Conservation (phyloP, 345 rosid genomes). For the Aethionema arabicum region DNA sequence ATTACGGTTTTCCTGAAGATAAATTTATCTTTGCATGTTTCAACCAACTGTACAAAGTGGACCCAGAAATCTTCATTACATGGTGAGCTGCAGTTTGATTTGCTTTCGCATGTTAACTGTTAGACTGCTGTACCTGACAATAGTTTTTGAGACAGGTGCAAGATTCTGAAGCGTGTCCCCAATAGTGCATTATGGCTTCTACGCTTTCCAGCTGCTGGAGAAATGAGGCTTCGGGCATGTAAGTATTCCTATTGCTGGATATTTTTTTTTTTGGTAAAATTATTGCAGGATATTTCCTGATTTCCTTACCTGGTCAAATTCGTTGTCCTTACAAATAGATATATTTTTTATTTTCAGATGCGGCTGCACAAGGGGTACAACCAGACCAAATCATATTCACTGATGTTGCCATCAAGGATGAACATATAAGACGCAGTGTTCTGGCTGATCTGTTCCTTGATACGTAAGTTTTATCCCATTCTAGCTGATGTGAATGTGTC, state of each 20-base stretch:
- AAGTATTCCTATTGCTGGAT: slow-evolving; percentile 29
- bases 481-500: background rate
- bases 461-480: slow-evolving; percentile 49
- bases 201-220: slow-evolving; percentile 98
- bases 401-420: slow-evolving; percentile 95
- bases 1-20: slow-evolving; percentile 93
- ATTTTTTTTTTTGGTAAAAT: slow-evolving; percentile 1
- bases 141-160: slow-evolving; percentile 58
- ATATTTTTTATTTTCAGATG: slow-evolving; percentile 53
- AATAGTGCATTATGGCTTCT: slow-evolving; percentile 98
- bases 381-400: slow-evolving; percentile 94
- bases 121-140: background rate
- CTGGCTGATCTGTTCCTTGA: slow-evolving; percentile 95
- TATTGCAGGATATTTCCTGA: too few species aligned
- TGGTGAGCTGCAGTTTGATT: slow-evolving; percentile 48
- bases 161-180: slow-evolving; percentile 92
- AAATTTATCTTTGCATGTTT: slow-evolving; percentile 98
- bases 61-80: slow-evolving; percentile 86
- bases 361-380: slow-evolving; percentile 76
- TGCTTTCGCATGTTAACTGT: background rate
- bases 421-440: slow-evolving; percentile 92
- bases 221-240: slow-evolving; percentile 88
- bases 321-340: too few species aligned
- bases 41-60: slow-evolving; percentile 99
- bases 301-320: too few species aligned